phyloP scores from a whole-genome alignment of 2,329 filamentous ascomycete genomes.

The Remersonia thermophila region DNA sequence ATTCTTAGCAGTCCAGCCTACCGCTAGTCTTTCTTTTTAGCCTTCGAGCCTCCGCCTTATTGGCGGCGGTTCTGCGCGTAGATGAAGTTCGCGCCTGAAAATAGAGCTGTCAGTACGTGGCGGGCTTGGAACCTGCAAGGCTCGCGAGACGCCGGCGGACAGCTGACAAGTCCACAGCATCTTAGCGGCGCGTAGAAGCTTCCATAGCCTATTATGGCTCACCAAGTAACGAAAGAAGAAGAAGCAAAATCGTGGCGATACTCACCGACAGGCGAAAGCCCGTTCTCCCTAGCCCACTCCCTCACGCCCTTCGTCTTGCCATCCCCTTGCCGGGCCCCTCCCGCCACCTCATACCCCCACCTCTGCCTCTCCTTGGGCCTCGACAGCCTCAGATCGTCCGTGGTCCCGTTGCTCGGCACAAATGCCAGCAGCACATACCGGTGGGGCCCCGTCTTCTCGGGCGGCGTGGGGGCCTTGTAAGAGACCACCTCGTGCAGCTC shows the following conservation, averaged over 20 bases:
- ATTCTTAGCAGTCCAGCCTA: too few relatives aligned
- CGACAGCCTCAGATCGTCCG: slow-evolving; percentile 22
- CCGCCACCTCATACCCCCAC: slow-evolving; percentile 26
- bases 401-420: slow-evolving; percentile 27
- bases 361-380: slow-evolving; percentile 27
- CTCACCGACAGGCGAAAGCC: slow-evolving; percentile 29
- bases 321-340: slow-evolving; percentile 12
- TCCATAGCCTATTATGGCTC: too few relatives aligned
- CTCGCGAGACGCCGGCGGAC: too few relatives aligned
- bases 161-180: too few relatives aligned
- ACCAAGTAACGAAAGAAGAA: too few relatives aligned
- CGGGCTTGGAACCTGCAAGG: too few relatives aligned
- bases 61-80: slow-evolving; percentile 29
- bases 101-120: too few relatives aligned
- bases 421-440: slow-evolving; percentile 32
- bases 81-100: slow-evolving; percentile 31
- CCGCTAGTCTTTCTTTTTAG: too few relatives aligned
- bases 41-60: too few relatives aligned
- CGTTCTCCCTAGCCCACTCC: slow-evolving; percentile 30
- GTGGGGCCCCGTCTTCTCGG: slow-evolving; percentile 30
- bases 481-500: slow-evolving; percentile 25
- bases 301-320: slow-evolving; percentile 22
- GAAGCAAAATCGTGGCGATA: too few relatives aligned
- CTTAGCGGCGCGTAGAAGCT: too few relatives aligned
- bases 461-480: slow-evolving; percentile 31